These are phyloP conservation scores for Cucurbita pepo DNA, from an alignment of 306 rosid species.

Conservation along the genomic window DNA sequence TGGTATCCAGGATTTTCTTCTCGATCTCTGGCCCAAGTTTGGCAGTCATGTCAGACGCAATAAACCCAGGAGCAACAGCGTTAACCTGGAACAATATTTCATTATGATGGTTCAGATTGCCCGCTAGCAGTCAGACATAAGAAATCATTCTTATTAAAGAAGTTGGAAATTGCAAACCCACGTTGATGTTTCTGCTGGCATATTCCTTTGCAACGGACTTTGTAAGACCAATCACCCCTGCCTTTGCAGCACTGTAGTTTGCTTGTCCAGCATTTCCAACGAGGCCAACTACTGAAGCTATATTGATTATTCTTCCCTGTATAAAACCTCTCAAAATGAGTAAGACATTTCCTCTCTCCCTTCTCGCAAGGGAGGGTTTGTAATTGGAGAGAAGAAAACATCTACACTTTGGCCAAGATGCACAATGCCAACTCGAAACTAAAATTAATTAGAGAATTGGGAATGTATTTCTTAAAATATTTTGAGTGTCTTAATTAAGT, in stretches of 20 bases:
- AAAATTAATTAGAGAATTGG: neutral
- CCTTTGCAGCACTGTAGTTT: constrained; percentile 96
- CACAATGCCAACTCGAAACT: neutral
- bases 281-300: constrained; percentile 88
- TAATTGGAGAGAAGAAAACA: neutral
- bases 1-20: constrained; percentile 66
- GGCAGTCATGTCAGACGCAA: constrained; percentile 96
- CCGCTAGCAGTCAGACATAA: neutral
- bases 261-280: constrained; percentile 94
- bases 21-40: constrained; percentile 70
- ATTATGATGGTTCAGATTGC: constrained; percentile 6
- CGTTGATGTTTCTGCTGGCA: constrained; percentile 80
- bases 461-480: neutral
- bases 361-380: neutral
- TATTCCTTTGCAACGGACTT: constrained; percentile 84
- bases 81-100: constrained; percentile 49
- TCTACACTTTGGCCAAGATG: neutral
- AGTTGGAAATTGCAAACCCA: constrained; percentile 8
- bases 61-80: constrained; percentile 94
- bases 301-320: constrained; percentile 93
- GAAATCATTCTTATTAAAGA: neutral
- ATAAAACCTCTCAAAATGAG: constrained; percentile 6
- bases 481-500: neutral
- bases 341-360: neutral
- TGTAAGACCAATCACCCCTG: constrained; percentile 94